Evolutionary conservation across 2,329 filamentous ascomycete species (phyloP), one percentile per base, ranked within the genome.

Genomic region (Trichoderma koningii): DNA sequence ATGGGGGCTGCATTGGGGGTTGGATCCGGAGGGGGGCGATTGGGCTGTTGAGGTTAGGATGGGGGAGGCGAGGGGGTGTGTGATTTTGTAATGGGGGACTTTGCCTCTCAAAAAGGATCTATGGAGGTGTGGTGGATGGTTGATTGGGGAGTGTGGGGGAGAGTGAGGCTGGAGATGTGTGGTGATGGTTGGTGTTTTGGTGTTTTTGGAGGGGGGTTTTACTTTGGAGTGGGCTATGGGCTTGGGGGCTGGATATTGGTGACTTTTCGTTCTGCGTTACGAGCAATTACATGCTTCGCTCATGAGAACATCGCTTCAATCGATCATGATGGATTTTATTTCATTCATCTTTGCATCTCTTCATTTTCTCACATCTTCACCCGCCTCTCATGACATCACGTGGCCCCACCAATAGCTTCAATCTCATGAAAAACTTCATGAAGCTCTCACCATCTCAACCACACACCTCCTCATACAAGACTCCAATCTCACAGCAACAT

Each of bases 1-100:
- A 23, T 75, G 76, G 63, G 81, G 81, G 21, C 68, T 83, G 50
- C 81, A 81, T 50, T 79, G 81, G 76, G 83, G 84, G 0, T 55
- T 73, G 12, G 83, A 83, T 1, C 80, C 81, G 5, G 73, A 71
- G 3, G 72, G 71, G 51, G 74, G 74, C 15, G 74, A 78, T 60
- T 78, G 73, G 72, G 77, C 76, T 1, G 70, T 76, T 38, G 77
- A 78, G 57, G 63, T 78, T 47, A 73, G 71, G 67, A 63, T 73
- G 23, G 67, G 69, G 17, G 67, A 68, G 63, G 64, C 41, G 64
- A 66, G 48, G 15, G 55, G 66, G 7, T 77, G 75, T 64, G 74
- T 72, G 59, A 66, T 78, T 63, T 55, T 78, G 45, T 75, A 69
- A 76, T n/a, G 44, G 19, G 10, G 44, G n/a, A n/a, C n/a, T n/a